Evolutionary conservation across 2,329 filamentous ascomycete genomes (phyloP).

Genomic region (Aspergillus niger): DNA sequence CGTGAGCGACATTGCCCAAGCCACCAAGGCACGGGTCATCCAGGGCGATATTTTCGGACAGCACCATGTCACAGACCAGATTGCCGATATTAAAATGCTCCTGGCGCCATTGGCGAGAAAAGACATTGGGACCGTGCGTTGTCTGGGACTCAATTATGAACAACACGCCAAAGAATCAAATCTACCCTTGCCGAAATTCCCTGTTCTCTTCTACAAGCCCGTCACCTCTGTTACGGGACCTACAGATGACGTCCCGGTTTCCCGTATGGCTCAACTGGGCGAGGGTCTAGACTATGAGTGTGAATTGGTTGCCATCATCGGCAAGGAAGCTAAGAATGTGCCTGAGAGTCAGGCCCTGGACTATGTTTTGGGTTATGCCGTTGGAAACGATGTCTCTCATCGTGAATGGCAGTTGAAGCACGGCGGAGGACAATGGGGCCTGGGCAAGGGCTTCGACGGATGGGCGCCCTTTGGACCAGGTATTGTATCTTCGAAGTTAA

Average conservation of each 20-base stretch:
- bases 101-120: conserved; percentile 64
- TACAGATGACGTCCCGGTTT: conserved; percentile 66
- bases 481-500: conserved; percentile 61
- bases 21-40: conserved; percentile 63
- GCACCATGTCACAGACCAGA: conserved; percentile 64
- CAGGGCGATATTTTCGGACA: conserved; percentile 67
- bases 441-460: conserved; percentile 74
- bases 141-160: conserved; percentile 71
- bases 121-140: conserved; percentile 67
- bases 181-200: conserved; percentile 69
- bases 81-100: conserved; percentile 56
- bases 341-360: conserved; percentile 66
- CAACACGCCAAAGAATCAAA: conserved; percentile 70
- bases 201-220: conserved; percentile 75
- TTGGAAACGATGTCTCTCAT: conserved; percentile 79
- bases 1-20: conserved; percentile 61
- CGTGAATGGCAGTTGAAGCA: conserved; percentile 73
- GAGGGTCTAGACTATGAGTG: conserved; percentile 77
- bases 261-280: conserved; percentile 64
- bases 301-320: conserved; percentile 74
- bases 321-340: conserved; percentile 66
- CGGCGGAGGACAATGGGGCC: conserved; percentile 69
- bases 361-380: conserved; percentile 72
- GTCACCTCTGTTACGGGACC: conserved; percentile 66
- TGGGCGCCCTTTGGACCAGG: conserved; percentile 75